A percentile compares a stretch with the other conserved stretches of the same genome.
Conservation (phyloP, 2,329 filamentous ascomycete species). For the Venturia carpophila region DNA sequence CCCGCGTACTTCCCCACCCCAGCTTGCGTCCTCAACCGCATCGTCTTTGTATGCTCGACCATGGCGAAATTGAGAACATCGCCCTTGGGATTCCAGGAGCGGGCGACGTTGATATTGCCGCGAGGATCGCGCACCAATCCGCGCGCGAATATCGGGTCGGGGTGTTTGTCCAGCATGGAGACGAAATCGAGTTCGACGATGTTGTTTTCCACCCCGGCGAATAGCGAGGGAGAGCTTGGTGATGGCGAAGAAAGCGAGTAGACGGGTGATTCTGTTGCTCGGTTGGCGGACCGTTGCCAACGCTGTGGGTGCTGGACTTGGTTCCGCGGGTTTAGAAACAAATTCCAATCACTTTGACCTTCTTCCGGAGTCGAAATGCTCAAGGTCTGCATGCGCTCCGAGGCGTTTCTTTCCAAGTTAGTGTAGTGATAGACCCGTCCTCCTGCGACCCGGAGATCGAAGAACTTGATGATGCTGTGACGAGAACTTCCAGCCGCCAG, state of each 20-base stretch:
- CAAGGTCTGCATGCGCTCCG: not conserved
- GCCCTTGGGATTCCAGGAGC: constrained; percentile 28
- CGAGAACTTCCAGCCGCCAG: constrained; percentile 50
- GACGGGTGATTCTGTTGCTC: constrained; percentile 31
- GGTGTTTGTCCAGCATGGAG: constrained; percentile 34
- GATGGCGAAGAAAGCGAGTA: constrained; percentile 43
- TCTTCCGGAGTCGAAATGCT: not conserved
- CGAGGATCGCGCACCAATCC: constrained; percentile 21
- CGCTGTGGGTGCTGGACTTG: constrained; percentile 20
- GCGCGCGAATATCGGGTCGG: constrained; percentile 34
- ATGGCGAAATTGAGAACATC: constrained; percentile 38
- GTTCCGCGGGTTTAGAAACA: constrained; percentile 37
- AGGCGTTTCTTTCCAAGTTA: constrained; percentile 19
- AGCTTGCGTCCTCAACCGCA: constrained; percentile 19
- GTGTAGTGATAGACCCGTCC: constrained; percentile 33
- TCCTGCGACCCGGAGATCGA: constrained; percentile 49
- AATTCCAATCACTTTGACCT: constrained; percentile 34
- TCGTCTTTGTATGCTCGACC: constrained; percentile 37
- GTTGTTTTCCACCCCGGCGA: constrained; percentile 41
- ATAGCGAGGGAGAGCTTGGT: constrained; percentile 37
- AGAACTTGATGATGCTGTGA: constrained; percentile 54
- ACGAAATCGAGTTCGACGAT: constrained; percentile 39
- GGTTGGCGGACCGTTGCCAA: constrained; percentile 4
- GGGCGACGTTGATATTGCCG: constrained; percentile 24
- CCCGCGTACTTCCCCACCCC: constrained; percentile 17